Evolutionary conservation across 495 filamentous ascomycete species (phyloP), one percentile per base, ranked within the genome.

Genomic region (Podospora pseudocomata): DNA sequence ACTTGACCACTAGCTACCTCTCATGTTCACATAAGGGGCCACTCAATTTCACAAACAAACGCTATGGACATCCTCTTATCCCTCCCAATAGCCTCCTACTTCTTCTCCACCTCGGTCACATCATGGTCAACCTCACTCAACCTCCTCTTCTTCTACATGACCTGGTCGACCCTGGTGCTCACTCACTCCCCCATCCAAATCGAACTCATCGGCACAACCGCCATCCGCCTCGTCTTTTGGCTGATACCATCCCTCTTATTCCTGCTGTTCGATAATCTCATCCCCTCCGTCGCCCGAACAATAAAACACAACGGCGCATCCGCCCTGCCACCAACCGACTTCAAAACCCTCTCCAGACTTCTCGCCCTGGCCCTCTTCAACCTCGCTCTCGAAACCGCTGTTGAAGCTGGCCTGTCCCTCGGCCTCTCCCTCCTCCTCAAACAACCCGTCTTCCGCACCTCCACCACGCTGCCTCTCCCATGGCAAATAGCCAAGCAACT

Each of bases 81-180:
- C 0, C 78, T 96, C 64, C 92, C 93, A 4, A 78, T 92, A 30
- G 77, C 92, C 27, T 90, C 88, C 85, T 82, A 84, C 88, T 76
- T 88, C 86, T 77, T 81, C 65, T 75, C 81, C 20, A 80, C 82
- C 6, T 75, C 80, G 20, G 68, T 85, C 30, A 82, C 81, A n/a
- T 86, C 86, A 11, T 93, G 89, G 79, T 89, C 88, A 59, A 93
- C 92, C 3, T 92, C 87, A 15, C 80, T 97, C 67, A 97, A 96
- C 74, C 74, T 96, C 19, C 75, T 96, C 60, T 94, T 96, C 80
- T 97, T 97, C 80, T 94, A 92, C 77, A 87, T 89, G 77, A 94
- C 91, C 76, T 97, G 94, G 94, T 87, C 87, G 7, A 94, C 92
- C 0, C 84, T 97, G 11, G 86, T 95, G 2, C 80, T 93, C 19